Base-by-base conservation (phyloP, 148 eudicot species). In the Salicornia ramosissima region DNA sequence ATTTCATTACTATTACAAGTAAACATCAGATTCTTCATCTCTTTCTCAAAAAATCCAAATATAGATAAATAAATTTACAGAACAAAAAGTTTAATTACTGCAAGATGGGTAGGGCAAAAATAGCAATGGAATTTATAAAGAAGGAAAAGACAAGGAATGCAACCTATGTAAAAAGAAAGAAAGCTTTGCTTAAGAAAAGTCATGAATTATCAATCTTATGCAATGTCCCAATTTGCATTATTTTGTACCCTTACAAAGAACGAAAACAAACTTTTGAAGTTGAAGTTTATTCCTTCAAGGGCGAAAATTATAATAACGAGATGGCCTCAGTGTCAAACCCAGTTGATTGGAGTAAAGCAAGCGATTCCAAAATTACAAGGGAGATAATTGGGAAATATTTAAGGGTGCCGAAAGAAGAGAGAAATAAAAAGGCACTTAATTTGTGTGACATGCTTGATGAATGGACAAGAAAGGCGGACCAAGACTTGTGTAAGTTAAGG, bases 151-250 rank as follows among this genome's bases (percentile, higher is more conserved):
- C 72, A 61, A 65, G 82, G 15, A 70, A 75, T 26, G 29, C 50
- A 13, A 71, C 76, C 1, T 71, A 65, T 34, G 40, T 29, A 22
- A 79, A 79, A 69, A 71, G 82, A 53, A 75, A 71, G 30, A 71
- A 71, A 33, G 70, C 69, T 1, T 55, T 79, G 33, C 31, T 69
- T 45, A 79, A 79, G 64, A 79, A 79, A 67, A 64, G 70, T n/a
- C n/a, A n/a, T n/a, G n/a, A n/a, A n/a, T n/a, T n/a, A n/a, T n/a
- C n/a, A n/a, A n/a, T n/a, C n/a, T n/a, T n/a, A n/a, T n/a, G n/a
- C n/a, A n/a, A n/a, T n/a, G n/a, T n/a, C n/a, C n/a, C n/a, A n/a
- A n/a, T n/a, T n/a, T n/a, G n/a, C n/a, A n/a, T n/a, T n/a, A n/a
- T n/a, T n/a, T n/a, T n/a, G n/a, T n/a, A n/a, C 75, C 74, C 74